Evolutionary conservation across 495 filamentous ascomycete species (phyloP), one percentile per base, ranked within the genome.

Genomic region (Xylaria venustula): DNA sequence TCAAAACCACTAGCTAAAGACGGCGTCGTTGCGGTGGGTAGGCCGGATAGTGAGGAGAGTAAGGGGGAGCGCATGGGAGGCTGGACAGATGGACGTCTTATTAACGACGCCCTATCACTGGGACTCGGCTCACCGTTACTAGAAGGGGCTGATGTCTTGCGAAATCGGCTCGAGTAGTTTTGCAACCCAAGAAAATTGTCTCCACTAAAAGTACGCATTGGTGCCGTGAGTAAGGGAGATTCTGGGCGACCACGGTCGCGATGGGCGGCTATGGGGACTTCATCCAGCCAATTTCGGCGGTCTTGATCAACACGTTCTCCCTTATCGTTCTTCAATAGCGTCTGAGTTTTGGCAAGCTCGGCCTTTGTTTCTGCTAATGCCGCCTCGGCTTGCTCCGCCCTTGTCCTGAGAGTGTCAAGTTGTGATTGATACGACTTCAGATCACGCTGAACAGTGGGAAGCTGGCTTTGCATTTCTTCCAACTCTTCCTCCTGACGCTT

Each of bases 401-500:
- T 83, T 51, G 81, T 81, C 47, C 86, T 83, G 25, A 91, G 71
- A 53, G 79, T 78, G 57, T 87, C 82, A n/a, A 90, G 59, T 66
- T 89, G 83, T n/a, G 82, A 74, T 37, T 81, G 84, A 46, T 85
- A 84, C 36, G 87, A 81, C 14, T 82, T 70, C 15, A 80, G 65
- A 25, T 82, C 77, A 61, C 80, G 67, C 44, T 85, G 75, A 7
- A 91, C 76, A 20, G 82, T 84, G 12, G 86, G 82, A 53, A 89
- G 79, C 30, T 82, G 81, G 40, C 86, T 85, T 64, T 82, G 85
- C 22, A 86, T 77, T 56, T 80, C 83, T 66, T 97, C 93, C 12
- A 96, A 75, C 48, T 97, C 90, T 62, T 96, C 90, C 66, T 97
- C 93, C 11, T 88, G 73, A 37, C 84, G 84, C 71, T 90, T 91